phyloP scores from a whole-genome alignment of 2,329 filamentous ascomycete species.

The Aspergillaceae sp. region DNA sequence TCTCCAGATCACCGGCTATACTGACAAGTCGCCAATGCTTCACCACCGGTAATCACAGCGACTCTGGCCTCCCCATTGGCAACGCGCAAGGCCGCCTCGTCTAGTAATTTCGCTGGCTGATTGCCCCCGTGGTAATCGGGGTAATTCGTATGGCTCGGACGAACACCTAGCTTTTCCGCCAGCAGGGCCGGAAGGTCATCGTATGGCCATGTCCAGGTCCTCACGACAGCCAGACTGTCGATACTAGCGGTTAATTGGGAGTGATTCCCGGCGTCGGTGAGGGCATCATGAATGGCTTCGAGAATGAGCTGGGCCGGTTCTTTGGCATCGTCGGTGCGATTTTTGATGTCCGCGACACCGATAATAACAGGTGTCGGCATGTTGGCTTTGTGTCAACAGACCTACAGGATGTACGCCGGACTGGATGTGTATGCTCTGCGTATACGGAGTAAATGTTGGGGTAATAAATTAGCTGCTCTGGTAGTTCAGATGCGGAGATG shows the following conservation, averaged over 20 bases:
- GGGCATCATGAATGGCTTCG: constrained; percentile 44
- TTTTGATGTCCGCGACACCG: constrained; percentile 55
- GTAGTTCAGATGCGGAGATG: neutral
- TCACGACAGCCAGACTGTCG: constrained; percentile 53
- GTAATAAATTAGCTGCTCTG: too few species aligned
- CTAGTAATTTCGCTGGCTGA: constrained; percentile 53
- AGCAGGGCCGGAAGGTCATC: constrained; percentile 49
- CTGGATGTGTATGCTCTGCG: neutral
- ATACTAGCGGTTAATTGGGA: constrained; percentile 38
- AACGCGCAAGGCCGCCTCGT: constrained; percentile 53
- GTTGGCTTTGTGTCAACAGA: neutral
- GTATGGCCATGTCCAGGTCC: constrained; percentile 51
- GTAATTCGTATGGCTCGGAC: constrained; percentile 41
- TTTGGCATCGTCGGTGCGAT: constrained; percentile 49
- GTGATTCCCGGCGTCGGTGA: constrained; percentile 41
- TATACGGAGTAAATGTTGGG: neutral
- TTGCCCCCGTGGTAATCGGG: constrained; percentile 54
- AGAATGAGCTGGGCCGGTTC: constrained; percentile 55
- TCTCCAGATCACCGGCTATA: constrained; percentile 1
- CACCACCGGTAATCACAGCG: constrained; percentile 54
- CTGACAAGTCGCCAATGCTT: constrained; percentile 51
- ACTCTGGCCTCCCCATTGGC: constrained; percentile 46
- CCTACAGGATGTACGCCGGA: neutral
- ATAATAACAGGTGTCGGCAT: constrained; percentile 46
- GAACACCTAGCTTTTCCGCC: constrained; percentile 41